Conservation (phyloP, 2,329 filamentous ascomycete genomes). For the Penicillium sp. region DNA sequence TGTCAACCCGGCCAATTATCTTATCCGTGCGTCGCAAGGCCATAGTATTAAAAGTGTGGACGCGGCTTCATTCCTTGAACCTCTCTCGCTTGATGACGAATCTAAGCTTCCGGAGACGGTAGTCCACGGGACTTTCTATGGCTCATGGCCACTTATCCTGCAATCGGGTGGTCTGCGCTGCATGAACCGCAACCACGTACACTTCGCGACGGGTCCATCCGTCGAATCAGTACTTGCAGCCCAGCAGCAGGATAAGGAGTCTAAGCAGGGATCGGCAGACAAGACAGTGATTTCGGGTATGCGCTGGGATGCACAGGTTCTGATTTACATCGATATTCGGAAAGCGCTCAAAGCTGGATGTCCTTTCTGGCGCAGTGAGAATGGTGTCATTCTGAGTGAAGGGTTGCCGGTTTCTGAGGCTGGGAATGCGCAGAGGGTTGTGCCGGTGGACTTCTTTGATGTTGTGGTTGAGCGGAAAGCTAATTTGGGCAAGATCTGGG, state of each 20-base stretch:
- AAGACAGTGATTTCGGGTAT: conserved; percentile 73
- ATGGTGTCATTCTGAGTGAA: conserved; percentile 67
- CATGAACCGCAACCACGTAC: conserved; percentile 86
- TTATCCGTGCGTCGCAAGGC: conserved; percentile 94
- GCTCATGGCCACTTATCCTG: conserved; percentile 73
- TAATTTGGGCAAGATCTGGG: conserved; percentile 69
- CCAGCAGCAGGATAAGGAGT: conserved; percentile 11
- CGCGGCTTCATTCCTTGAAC: conserved; percentile 67
- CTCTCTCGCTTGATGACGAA: conserved; percentile 60
- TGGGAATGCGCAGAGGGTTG: conserved; percentile 52
- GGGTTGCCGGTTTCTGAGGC: conserved; percentile 38
- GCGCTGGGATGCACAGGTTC: conserved; percentile 71
- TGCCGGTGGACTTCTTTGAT: conserved; percentile 68
- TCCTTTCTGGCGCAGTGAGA: conserved; percentile 76
- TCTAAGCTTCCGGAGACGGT: conserved; percentile 61
- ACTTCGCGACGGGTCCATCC: conserved; percentile 77
- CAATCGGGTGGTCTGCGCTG: conserved; percentile 72
- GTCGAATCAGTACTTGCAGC: conserved; percentile 34
- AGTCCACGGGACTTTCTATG: conserved; percentile 86
- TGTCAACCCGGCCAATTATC: conserved; percentile 63
- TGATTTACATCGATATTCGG: conserved; percentile 74
- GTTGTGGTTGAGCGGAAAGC: conserved; percentile 72
- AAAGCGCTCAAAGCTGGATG: conserved; percentile 62
- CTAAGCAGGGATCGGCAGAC: neutral
- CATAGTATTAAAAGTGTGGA: conserved; percentile 76